Base-by-base conservation (phyloP, 2,329 filamentous ascomycete species). In the Xylaria digitata region DNA sequence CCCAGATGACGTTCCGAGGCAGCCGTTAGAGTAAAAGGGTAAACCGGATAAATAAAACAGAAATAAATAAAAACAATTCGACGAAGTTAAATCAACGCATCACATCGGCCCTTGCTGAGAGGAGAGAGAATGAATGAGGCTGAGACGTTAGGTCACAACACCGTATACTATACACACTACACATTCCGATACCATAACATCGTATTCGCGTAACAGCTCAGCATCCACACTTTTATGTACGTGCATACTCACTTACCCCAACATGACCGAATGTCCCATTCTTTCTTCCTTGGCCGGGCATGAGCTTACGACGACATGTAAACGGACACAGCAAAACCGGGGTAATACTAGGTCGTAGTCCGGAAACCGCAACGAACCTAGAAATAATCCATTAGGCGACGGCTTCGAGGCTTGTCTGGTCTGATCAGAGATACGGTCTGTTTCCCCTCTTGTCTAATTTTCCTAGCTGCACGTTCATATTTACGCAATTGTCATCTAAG, bases 81-180 rank as follows among this genome's bases (percentile, higher is more conserved):
- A 26, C 5, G 26, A 15, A 34, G 5, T n/a, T 5, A 3, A 40
- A 40, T 40, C 11, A 40, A 40, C 37, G 21, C 26, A 13, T 40
- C n/a, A 23, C 26, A 26, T 26, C n/a, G n/a, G 6, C 19, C 37
- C 32, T 53, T 3, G 7, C 19, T 13, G 17, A 23, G 15, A 5
- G 6, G 19, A n/a, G 55, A 30, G n/a, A 37, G n/a, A 21, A 11
- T 11, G 19, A 65, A 21, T 21, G 15, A 66, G 48, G 32, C 59
- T 26, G 30, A 46, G 32, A 59, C 30, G 23, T 34, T 23, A 55
- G 30, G 30, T 45, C 46, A 42, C 40, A 21, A 53, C 17, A 30
- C 6, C 8, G 13, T 9, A 59, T 30, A 21, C 21, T 11, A 26
- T 26, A 26, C 5, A 26, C 46, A 57, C 23, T n/a, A 8, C 21